Conservation (phyloP, 2,329 filamentous ascomycete genomes). For the Verticillium tricorpus region DNA sequence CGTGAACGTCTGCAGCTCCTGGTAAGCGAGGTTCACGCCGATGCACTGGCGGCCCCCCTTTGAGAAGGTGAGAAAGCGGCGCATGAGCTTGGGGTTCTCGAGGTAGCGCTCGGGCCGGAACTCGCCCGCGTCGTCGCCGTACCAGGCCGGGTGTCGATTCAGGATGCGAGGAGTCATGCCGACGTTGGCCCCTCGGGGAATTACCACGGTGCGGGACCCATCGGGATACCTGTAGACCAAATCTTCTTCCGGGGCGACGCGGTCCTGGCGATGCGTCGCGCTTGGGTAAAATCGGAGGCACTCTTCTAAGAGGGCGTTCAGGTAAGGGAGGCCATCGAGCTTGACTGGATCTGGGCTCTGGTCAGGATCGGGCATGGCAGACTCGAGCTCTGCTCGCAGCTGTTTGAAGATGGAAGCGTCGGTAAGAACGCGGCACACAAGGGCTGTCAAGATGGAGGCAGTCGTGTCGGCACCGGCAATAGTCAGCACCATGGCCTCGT, state of each 20-base stretch:
- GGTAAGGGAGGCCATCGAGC: conserved; percentile 35
- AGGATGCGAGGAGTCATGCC: conserved; percentile 23
- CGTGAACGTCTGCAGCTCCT: conserved; percentile 17
- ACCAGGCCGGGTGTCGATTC: conserved; percentile 15
- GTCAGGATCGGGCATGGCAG: conserved; percentile 24
- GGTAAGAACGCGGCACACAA: conserved; percentile 29
- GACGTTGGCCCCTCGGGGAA: conserved; percentile 28
- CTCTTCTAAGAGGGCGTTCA: conserved; percentile 48
- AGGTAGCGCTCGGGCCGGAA: conserved; percentile 39
- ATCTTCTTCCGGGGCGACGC: conserved; percentile 36
- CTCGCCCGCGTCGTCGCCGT: conserved; percentile 33
- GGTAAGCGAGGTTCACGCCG: conserved; percentile 9
- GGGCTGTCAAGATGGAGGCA: conserved; percentile 27
- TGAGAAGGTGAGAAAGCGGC: conserved; percentile 10
- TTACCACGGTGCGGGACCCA: conserved; percentile 20
- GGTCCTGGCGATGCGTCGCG: conserved; percentile 41
- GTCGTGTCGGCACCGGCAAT: conserved; percentile 52
- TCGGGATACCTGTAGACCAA: conserved; percentile 22
- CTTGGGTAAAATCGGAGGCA: conserved; percentile 43
- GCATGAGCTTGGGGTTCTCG: neutral
- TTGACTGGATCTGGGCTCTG: conserved; percentile 21
- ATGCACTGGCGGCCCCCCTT: conserved; percentile 14
- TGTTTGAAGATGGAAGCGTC: conserved; percentile 22
- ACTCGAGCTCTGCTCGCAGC: conserved; percentile 30
- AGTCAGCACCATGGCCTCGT: conserved; percentile 40